Evolutionary conservation across 2,329 filamentous ascomycete genomes (phyloP).

Genomic region (Neonectria hederae): DNA sequence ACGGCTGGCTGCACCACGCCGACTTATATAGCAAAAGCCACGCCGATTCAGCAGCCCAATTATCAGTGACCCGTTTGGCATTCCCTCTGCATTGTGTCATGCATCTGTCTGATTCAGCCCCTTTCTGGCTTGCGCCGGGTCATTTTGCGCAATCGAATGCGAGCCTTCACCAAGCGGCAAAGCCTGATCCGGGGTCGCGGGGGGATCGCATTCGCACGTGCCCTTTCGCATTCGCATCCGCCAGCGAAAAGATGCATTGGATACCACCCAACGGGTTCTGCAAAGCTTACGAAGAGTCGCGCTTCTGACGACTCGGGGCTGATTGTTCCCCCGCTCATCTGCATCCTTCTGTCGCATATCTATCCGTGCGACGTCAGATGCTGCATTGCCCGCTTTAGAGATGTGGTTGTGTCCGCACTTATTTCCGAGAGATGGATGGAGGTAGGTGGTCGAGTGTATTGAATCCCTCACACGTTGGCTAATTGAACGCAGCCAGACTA

Average conservation of each 20-base stretch:
- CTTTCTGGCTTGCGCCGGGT: background rate
- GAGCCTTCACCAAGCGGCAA: background rate
- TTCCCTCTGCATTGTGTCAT: background rate
- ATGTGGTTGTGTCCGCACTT: background rate
- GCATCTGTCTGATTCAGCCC: background rate
- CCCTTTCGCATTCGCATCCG: slow-evolving; percentile 1
- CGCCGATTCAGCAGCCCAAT: background rate
- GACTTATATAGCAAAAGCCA: background rate
- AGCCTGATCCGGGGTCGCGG: background rate
- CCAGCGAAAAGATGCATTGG: background rate
- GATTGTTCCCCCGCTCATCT: background rate
- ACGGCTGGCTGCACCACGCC: background rate
- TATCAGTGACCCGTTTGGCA: background rate
- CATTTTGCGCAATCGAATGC: slow-evolving; percentile 1
- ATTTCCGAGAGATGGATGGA: background rate
- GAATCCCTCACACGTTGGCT: no score
- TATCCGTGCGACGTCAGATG: background rate
- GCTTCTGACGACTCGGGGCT: background rate
- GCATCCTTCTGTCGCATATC: background rate
- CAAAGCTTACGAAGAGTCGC: background rate
- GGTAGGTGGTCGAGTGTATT: background rate
- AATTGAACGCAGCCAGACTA: no score
- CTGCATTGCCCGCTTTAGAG: background rate
- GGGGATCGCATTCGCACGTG: background rate
- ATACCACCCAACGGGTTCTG: background rate